phyloP scores from a whole-genome alignment of 2,329 filamentous ascomycete species.

The Endothia cerciana region DNA sequence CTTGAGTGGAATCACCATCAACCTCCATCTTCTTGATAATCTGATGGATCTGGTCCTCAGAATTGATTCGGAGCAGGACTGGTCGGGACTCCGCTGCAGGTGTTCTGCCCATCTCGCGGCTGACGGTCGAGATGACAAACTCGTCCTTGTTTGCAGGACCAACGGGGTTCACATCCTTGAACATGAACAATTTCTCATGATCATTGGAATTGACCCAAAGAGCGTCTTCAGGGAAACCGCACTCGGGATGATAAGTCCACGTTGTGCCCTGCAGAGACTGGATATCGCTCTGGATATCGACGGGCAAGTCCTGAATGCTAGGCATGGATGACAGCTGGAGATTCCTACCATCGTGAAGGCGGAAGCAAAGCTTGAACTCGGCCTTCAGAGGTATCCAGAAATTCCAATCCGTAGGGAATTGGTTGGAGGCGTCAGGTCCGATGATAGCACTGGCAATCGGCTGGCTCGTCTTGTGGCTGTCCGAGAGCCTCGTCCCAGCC shows the following conservation, averaged over 20 bases:
- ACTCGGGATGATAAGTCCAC: constrained; percentile 30
- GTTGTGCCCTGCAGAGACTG: not conserved
- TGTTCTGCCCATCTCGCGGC: constrained; percentile 27
- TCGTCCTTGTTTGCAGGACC: constrained; percentile 33
- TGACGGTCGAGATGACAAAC: constrained; percentile 36
- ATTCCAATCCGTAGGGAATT: constrained; percentile 24
- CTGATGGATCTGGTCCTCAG: constrained; percentile 19
- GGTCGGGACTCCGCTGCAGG: constrained; percentile 18
- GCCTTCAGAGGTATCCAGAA: constrained; percentile 15
- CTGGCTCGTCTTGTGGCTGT: constrained; percentile 13
- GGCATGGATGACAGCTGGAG: constrained; percentile 6
- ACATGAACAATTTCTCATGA: constrained; percentile 34
- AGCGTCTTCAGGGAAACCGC: constrained; percentile 38
- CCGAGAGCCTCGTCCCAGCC: not conserved
- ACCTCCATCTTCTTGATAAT: constrained; percentile 9
- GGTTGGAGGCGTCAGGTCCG: not conserved
- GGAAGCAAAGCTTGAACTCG: constrained; percentile 3
- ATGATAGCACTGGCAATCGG: constrained; percentile 31
- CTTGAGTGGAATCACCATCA: not conserved
- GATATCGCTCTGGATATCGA: not conserved
- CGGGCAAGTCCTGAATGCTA: not conserved
- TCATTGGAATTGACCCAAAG: constrained; percentile 31
- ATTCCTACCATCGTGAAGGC: not conserved
- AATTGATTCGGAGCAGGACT: constrained; percentile 21
- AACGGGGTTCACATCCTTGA: constrained; percentile 37